Evolutionary conservation across 139 green algal species (phyloP), one percentile per base, ranked within the genome.

Genomic region (Coccomyxa sp.): DNA sequence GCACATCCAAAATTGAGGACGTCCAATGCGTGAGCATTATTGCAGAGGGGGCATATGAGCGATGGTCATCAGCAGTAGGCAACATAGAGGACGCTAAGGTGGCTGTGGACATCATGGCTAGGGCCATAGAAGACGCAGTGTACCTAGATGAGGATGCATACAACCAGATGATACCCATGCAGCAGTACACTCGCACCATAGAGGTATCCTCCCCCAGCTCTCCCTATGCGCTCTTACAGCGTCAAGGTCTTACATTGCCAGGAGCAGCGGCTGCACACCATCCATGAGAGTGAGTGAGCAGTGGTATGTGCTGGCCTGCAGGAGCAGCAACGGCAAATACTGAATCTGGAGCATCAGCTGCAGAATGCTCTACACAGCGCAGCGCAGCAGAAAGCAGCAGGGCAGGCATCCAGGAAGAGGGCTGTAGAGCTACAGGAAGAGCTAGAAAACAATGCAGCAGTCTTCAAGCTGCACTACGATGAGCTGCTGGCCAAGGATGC

Each of bases 91-190:
- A 88, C 72, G 88, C 88, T 7, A 80, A 81, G 73, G 75, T 88
- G 35, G 82, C 83, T 1, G 24, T 87, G 34, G 73, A 83, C 12
- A 78, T 81, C 6, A 76, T 95, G 10, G 77, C 82, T 6, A 39
- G 68, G 0, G 79, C 92, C 16, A 78, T 95, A 0, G 74, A 89
- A 34, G 91, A 93, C 75, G 91, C 91, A 6, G 88, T 95, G 0
- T 95, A 86, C 73, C 41, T 95, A 70, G 91, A 94, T 70, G 91
- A 94, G 41, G 89, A 93, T 33, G 88, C 88, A 3, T 93, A 90
- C 82, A 86, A 78, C 24, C 78, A 81, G n/a, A 55, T 82, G 41
- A 29, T 39, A n/a, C 75, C 78, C 40, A 39, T 78, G 1, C 50
- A 55, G 34, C 70, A 78, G 29, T 82, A 73, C 37, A 69, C 76